Base-by-base conservation (phyloP, 192 early-diverging fungal genomes). In the Coemansia sp. region DNA sequence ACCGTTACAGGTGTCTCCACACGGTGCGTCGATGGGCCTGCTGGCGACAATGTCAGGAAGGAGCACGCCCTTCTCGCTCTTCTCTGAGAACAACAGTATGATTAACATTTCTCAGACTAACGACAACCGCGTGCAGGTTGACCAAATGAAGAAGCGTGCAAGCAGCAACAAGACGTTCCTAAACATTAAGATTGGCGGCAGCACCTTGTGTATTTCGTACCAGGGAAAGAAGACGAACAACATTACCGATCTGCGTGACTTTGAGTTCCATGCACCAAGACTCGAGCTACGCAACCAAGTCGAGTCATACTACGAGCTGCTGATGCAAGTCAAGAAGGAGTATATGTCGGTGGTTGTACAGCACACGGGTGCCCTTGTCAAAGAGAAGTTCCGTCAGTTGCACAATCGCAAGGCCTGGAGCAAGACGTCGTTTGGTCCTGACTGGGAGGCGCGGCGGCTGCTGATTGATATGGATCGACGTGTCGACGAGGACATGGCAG, bases 161-260 rank as follows among this genome's bases (percentile, higher is more conserved):
- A 84, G 88, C 23, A 75, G 88, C 55, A 95, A 93, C 74, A 84
- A 85, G 53, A 89, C 90, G 33, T 96, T 96, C 78, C 85, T 96
- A 19, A 87, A 94, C 66, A 89, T 96, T 64, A 94, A 93, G 48
- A 83, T 96, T 24, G 91, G 91, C 0, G 86, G 84, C 12, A 85
- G 84, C n/a, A 84, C 83, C 39, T 84, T 88, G 53, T 93, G 91
- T 53, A 68, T 96, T 15, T 90, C 86, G 55, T 96, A 95, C 67
- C 88, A 89, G 84, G 92, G 92, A 0, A 80, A 84, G 24, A 59
- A 64, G 39, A 55, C 69, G 1, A 73, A 58, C 51, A 79, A 79
- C 53, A 73, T 79, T 19, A 73, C 69, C 3, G 76, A 79, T 48
- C 43, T 79, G 46, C 76, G 76, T 17, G 70, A 79, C 57, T 79